Percentiles rank a stretch among this genome's conserved stretches.
phyloP scores from a whole-genome alignment of 2,329 filamentous ascomycete genomes.

The Neopestalotiopsis sp. region DNA sequence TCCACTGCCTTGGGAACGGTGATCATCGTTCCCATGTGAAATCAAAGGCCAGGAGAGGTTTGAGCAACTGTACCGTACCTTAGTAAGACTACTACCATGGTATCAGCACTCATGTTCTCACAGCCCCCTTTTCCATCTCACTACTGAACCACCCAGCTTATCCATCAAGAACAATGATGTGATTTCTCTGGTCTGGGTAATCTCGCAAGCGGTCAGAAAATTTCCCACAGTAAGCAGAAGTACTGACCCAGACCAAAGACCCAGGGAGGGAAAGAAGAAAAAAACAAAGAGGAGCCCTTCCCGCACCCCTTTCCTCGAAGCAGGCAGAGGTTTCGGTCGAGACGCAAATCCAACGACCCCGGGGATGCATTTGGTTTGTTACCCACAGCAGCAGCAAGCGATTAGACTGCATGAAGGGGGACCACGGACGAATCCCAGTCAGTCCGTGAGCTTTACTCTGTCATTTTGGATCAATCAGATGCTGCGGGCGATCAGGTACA shows the following conservation, averaged over 20 bases:
- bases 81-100: no score
- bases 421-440: slow-evolving; percentile 1
- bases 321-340: background rate
- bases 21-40: background rate
- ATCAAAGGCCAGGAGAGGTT: background rate
- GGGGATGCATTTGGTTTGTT: background rate
- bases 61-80: background rate
- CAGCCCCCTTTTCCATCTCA: background rate
- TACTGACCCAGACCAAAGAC: background rate
- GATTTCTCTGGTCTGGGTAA: background rate
- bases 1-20: background rate
- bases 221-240: slow-evolving; percentile 2
- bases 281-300: no score
- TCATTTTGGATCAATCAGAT: background rate
- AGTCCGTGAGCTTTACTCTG: background rate
- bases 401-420: background rate
- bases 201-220: background rate
- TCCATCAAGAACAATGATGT: background rate
- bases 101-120: background rate
- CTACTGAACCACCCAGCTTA: background rate
- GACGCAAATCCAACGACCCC: background rate
- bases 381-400: background rate
- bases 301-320: no score
- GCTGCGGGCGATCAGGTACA: slow-evolving; percentile 1
- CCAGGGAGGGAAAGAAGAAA: background rate